These are phyloP conservation scores for Barnettozyma populi DNA, from an alignment of 805 yeast genomes.

Conservation along the genomic window DNA sequence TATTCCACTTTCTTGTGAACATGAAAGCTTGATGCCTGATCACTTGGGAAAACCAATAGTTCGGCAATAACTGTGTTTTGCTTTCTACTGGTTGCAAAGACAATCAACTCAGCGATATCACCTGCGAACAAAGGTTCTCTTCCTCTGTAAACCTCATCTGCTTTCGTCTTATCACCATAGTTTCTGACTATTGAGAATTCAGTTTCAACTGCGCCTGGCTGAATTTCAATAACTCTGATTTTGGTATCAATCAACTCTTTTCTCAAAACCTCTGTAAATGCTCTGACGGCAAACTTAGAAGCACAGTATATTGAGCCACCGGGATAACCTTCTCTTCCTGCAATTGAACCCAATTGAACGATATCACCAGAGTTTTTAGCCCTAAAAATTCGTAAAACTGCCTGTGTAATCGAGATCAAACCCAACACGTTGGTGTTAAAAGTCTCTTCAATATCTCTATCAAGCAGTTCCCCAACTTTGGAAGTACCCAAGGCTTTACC, in stretches of 20 bases:
- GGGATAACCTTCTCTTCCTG: constrained; percentile 75
- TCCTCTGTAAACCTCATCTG: constrained; percentile 51
- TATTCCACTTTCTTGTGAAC: constrained; percentile 50
- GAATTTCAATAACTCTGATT: constrained; percentile 59
- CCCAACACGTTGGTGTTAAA: constrained; percentile 86
- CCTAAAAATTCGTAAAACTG: constrained; percentile 65
- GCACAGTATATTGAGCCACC: constrained; percentile 79
- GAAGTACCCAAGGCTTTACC: constrained; percentile 81
- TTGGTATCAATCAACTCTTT: constrained; percentile 69
- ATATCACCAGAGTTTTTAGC: constrained; percentile 67
- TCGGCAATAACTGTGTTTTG: constrained; percentile 64
- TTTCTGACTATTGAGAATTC: constrained; percentile 58
- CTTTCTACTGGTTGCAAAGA: constrained; percentile 52
- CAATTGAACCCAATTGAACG: constrained; percentile 70
- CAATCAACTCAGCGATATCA: constrained; percentile 33
- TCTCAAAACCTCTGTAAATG: constrained; percentile 66
- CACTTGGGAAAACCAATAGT: constrained; percentile 74
- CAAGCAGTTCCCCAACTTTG: constrained; percentile 59
- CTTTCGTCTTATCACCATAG: constrained; percentile 50
- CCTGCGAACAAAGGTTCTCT: constrained; percentile 52
- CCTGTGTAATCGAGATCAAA: constrained; percentile 77
- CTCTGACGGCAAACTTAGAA: constrained; percentile 65
- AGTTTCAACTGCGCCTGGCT: constrained; percentile 68
- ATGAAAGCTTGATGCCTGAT: constrained; percentile 65
- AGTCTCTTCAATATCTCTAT: constrained; percentile 65